Conservation (phyloP, 2,329 filamentous ascomycete species). For the Fusarium transvaalense region DNA sequence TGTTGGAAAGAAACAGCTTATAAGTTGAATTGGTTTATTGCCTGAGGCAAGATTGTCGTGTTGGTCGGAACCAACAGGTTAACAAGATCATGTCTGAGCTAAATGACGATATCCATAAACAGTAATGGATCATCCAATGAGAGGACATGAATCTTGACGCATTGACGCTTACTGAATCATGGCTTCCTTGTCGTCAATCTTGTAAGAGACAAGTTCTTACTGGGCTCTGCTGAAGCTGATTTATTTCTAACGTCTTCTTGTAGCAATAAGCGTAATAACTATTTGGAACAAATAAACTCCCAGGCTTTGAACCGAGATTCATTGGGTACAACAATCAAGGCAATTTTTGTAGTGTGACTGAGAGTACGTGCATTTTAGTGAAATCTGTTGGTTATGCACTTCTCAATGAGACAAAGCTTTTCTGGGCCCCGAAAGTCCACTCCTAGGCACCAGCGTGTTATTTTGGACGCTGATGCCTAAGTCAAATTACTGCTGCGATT, state of each 20-base stretch:
- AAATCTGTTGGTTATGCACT: not conserved
- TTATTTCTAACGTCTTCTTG: not conserved
- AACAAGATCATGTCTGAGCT: not conserved
- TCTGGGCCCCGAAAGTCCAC: not conserved
- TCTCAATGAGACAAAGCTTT: not conserved
- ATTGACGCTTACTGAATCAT: not conserved
- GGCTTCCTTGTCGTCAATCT: not conserved
- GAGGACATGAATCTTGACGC: accelerated
- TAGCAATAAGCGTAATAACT: no score
- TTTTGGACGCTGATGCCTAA: not conserved
- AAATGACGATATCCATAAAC: not conserved
- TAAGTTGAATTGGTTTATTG: not conserved
- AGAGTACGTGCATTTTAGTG: not conserved
- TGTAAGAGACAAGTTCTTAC: not conserved
- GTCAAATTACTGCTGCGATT: accelerated
- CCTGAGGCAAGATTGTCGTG: not conserved
- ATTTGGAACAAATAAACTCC: no score
- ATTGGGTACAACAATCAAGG: no score
- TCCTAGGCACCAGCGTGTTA: not conserved
- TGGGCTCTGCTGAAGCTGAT: not conserved
- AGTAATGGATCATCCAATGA: not conserved
- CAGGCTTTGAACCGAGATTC: no score
- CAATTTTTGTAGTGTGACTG: not conserved
- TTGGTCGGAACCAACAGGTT: not conserved
- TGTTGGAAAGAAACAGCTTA: not conserved